Evolutionary conservation across 2,329 filamentous ascomycete species (phyloP), one percentile per base, ranked within the genome.

Genomic region (Rasamsonia emersonii): DNA sequence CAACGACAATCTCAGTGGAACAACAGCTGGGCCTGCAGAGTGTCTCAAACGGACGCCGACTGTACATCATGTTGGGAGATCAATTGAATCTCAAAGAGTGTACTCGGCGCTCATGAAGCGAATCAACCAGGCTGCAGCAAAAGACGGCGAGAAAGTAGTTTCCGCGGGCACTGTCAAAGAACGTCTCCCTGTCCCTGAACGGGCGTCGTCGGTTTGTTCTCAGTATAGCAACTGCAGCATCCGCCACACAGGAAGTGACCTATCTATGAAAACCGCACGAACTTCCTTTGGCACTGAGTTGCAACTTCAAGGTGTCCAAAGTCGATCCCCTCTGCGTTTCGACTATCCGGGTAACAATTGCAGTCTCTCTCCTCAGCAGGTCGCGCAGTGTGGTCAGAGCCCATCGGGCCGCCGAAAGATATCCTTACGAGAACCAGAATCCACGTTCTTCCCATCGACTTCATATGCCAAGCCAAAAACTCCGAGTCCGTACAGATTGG

Each of bases 101-200:
- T 66, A 64, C 36, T 57, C 60, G 7, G 62, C 62, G 6, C 46
- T 66, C 36, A 56, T 65, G 49, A 59, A 53, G 35, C 50, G 58
- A 17, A 62, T 65, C 25, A 50, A 47, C 19, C 46, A 50, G 28
- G 42, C 35, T 9, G 29, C 40, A 10, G 17, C 33, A 5, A 36
- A 43, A 7, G 35, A 39, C 9, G 29, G 44, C 6, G 41, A 49
- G 4, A 51, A 49, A 28, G 43, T 47, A 1, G 28, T 56, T 4
- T 32, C 44, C 9, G 29, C 50, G 27, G 54, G 56, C 9, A 47
- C 41, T 13, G 49, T 60, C n/a, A 45, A 47, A 30, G 46, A 50
- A 30, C 46, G 51, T 36, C 45, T 42, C n/a, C 47, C 39, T 4
- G 31, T 58, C 19, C 52, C 51, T 25, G 47, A 49, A n/a, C 47